Evolutionary conservation across 345 rosid species (phyloP).

Genomic region (Kernera saxatilis): DNA sequence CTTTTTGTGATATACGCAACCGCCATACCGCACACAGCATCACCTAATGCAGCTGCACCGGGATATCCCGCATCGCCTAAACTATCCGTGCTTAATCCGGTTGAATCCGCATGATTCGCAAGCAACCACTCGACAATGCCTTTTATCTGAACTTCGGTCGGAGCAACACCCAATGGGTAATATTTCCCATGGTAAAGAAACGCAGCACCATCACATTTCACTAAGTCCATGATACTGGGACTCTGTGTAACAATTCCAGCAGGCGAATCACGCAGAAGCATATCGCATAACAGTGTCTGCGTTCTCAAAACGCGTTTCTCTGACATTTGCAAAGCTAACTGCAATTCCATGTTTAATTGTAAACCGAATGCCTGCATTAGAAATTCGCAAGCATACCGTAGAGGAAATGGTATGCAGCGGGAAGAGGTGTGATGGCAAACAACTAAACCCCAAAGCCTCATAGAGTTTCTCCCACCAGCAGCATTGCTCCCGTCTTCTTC

Average conservation of each 20-base stretch:
- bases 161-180: conserved; percentile 75
- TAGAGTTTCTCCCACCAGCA: conserved; percentile 59
- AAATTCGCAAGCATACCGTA: conserved; percentile 97
- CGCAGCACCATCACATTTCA: conserved; percentile 95
- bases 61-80: conserved; percentile 92
- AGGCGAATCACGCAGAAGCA: conserved; percentile 97
- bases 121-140: conserved; percentile 87
- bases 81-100: conserved; percentile 93
- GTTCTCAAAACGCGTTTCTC: conserved; percentile 90
- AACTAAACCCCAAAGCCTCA: conserved; percentile 95
- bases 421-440: conserved; percentile 98
- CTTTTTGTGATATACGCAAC: conserved; percentile 82
- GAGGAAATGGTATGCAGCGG: conserved; percentile 82
- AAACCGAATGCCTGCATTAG: conserved; percentile 98
- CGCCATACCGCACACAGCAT: conserved; percentile 98
- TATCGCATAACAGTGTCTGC: conserved; percentile 91
- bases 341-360: conserved; percentile 96
- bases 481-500: conserved; percentile 54
- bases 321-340: conserved; percentile 74
- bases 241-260: conserved; percentile 91
- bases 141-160: conserved; percentile 74
- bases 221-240: conserved; percentile 94
- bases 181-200: conserved; percentile 78
- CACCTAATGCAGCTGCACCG: conserved; percentile 77
- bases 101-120: conserved; percentile 79